Percentiles rank a stretch among this genome's conserved stretches.
These are phyloP conservation scores for Canavalia ensiformis DNA, from an alignment of 306 rosid species.

Conservation along the genomic window DNA sequence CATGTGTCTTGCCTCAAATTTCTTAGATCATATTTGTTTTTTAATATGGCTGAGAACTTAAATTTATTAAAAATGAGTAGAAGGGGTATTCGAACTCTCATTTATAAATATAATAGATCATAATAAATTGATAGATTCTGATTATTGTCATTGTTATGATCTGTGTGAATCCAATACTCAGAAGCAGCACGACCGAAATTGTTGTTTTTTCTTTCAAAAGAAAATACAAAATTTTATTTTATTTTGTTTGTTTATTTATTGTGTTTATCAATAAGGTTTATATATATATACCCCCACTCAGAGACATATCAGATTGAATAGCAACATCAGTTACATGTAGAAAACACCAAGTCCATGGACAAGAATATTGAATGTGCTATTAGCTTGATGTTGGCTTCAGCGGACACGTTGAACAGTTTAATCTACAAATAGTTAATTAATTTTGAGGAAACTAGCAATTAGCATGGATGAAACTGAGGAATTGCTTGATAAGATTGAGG, in stretches of 20 bases:
- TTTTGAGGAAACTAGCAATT: not conserved
- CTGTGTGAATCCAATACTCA: not conserved
- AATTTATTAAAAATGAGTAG: too few species aligned
- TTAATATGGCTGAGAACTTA: too few species aligned
- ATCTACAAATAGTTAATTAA: not conserved
- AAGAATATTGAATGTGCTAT: too few species aligned
- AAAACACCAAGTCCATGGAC: not conserved
- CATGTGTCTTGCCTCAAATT: not conserved
- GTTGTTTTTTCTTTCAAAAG: not conserved
- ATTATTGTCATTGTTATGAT: not conserved
- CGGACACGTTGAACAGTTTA: not conserved
- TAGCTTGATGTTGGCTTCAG: too few species aligned
- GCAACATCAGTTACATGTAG: not conserved
- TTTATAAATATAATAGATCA: too few species aligned
- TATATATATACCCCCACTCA: too few species aligned
- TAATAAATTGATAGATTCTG: too few species aligned
- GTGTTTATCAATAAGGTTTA: too few species aligned
- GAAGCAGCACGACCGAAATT: not conserved
- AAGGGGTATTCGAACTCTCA: too few species aligned
- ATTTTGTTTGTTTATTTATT: not conserved
- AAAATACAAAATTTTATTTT: not conserved
- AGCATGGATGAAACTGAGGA: slow-evolving; percentile 30
- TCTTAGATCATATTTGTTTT: not conserved
- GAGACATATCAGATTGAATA: not conserved
- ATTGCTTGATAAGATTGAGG: slow-evolving; percentile 32